Evolutionary conservation across 176 grass and related monocot species (phyloP).

Genomic region (Musa acuminata): DNA sequence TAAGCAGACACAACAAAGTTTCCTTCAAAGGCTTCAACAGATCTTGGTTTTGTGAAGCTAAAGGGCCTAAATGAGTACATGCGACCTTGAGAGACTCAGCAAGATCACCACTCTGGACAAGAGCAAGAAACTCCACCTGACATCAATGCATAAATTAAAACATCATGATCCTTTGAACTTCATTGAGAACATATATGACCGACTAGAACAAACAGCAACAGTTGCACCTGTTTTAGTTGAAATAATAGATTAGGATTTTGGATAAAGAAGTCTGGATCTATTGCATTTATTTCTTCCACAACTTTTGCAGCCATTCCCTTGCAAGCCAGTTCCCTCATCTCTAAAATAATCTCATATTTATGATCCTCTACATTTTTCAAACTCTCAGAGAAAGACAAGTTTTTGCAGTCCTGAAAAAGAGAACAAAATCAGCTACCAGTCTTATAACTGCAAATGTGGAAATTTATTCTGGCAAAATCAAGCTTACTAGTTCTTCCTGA

Average conservation of each 20-base stretch:
- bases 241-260: conserved; percentile 79
- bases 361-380: conserved; percentile 32
- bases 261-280: conserved; percentile 81
- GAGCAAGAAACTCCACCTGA: conserved; percentile 90
- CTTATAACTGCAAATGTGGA: neutral
- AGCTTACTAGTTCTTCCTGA: conserved; percentile 36
- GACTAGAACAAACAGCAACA: conserved; percentile 3
- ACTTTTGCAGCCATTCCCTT: conserved; percentile 91
- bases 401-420: conserved; percentile 32
- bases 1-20: conserved; percentile 70
- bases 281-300: conserved; percentile 73
- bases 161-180: conserved; percentile 10
- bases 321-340: conserved; percentile 68
- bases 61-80: conserved; percentile 58
- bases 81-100: conserved; percentile 62
- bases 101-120: conserved; percentile 68
- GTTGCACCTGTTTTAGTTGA: conserved; percentile 90
- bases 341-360: conserved; percentile 73
- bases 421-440: conserved; percentile 19
- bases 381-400: conserved; percentile 22
- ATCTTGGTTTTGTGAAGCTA: conserved; percentile 72
- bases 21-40: conserved; percentile 98
- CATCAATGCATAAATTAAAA: conserved; percentile 15
- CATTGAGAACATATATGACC: conserved; percentile 1
- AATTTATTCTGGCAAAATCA: conserved; percentile 23